Percentiles rank a stretch among this genome's conserved stretches.
phyloP scores from a whole-genome alignment of 2,329 filamentous ascomycete species.

The Neoascochyta sp. region DNA sequence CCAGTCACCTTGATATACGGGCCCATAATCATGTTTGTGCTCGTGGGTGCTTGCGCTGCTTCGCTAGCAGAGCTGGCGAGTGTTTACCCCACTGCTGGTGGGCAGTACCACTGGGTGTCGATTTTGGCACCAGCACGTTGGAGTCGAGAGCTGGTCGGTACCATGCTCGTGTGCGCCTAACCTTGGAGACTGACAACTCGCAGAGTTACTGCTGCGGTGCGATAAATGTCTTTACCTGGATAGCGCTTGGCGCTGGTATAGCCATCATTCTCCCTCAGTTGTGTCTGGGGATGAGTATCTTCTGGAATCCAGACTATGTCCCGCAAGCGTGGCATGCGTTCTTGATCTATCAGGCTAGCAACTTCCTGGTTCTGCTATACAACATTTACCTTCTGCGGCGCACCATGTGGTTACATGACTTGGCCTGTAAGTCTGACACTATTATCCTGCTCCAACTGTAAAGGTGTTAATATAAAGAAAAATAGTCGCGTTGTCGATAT shows the following conservation, averaged over 20 bases:
- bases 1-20: constrained; percentile 12
- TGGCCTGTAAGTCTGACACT: constrained; percentile 10
- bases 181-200: neutral
- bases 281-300: constrained; percentile 8
- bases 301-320: constrained; percentile 8
- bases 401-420: constrained; percentile 16
- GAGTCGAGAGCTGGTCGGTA: constrained; percentile 10
- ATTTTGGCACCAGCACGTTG: constrained; percentile 43
- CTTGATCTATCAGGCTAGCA: constrained; percentile 12
- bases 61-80: constrained; percentile 29
- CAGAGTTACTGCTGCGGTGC: constrained; percentile 17
- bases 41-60: constrained; percentile 10
- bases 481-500: constrained; percentile 10
- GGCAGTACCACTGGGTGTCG: constrained; percentile 19
- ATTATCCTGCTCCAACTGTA: neutral
- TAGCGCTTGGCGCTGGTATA: constrained; percentile 12
- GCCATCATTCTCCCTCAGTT: constrained; percentile 15
- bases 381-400: constrained; percentile 14
- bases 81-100: constrained; percentile 30
- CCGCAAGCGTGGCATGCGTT: constrained; percentile 14
- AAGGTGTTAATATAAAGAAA: too few species aligned
- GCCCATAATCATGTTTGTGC: constrained; percentile 12
- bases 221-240: constrained; percentile 16
- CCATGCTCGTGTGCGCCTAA: neutral
- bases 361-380: constrained; percentile 10